A percentile compares a stretch with the other conserved stretches of the same genome.
Evolutionary conservation across 2,329 filamentous ascomycete species (phyloP).

Genomic region (Ophiosphaerella korrae): DNA sequence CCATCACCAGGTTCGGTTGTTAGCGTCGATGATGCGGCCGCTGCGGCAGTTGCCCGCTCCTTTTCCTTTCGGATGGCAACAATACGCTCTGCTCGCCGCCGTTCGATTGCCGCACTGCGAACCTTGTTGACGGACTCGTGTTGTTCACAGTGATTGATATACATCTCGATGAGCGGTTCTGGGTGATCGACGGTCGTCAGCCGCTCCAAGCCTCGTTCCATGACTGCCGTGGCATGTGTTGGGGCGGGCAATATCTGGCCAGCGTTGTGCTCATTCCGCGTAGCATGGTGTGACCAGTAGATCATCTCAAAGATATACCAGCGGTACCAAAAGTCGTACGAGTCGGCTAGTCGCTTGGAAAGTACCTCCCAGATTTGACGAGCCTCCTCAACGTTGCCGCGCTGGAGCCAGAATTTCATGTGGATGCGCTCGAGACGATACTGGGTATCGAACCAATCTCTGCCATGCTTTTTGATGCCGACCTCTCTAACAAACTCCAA

Average conservation of each 20-base stretch:
- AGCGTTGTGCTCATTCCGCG: conserved; percentile 56
- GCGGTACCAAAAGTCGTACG: conserved; percentile 90
- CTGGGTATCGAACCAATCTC: conserved; percentile 79
- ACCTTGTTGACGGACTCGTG: conserved; percentile 81
- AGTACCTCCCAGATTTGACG: conserved; percentile 78
- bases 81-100: conserved; percentile 63
- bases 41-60: conserved; percentile 65
- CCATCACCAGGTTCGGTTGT: conserved; percentile 50
- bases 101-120: conserved; percentile 73
- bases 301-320: conserved; percentile 94
- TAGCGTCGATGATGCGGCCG: conserved; percentile 35
- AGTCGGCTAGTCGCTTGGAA: conserved; percentile 70
- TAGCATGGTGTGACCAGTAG: conserved; percentile 64
- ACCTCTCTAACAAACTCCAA: conserved; percentile 82
- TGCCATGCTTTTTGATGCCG: conserved; percentile 76
- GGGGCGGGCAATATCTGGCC: conserved; percentile 63
- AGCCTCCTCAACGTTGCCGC: conserved; percentile 76
- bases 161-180: conserved; percentile 75
- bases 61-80: conserved; percentile 64
- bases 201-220: conserved; percentile 70
- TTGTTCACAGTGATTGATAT: conserved; percentile 82
- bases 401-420: conserved; percentile 88
- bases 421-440: conserved; percentile 90
- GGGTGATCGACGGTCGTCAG: conserved; percentile 73
- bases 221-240: conserved; percentile 72